Conservation (phyloP, 208 protist species). For the Perkinsela sp. region DNA sequence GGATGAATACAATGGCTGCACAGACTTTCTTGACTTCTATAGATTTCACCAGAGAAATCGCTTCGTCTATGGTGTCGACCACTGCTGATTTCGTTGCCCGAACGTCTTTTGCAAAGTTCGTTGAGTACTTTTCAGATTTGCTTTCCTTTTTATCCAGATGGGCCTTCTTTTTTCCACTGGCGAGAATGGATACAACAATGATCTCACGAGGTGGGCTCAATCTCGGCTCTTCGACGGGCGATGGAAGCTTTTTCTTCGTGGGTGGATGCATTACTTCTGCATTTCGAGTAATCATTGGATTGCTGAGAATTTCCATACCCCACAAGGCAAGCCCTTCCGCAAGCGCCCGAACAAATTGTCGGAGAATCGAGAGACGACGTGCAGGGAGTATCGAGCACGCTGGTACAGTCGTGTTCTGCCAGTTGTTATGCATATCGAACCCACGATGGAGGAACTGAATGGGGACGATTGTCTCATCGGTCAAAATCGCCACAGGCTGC, state of each 20-base stretch:
- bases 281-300: constrained; percentile 10
- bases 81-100: neutral
- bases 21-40: neutral
- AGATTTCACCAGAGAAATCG: neutral
- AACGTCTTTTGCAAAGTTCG: neutral
- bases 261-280: neutral
- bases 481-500: constrained; percentile 37
- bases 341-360: constrained; percentile 10
- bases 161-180: neutral
- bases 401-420: constrained; percentile 25
- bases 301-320: constrained; percentile 16
- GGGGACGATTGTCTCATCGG: constrained; percentile 18
- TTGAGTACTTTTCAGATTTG: neutral
- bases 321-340: constrained; percentile 14
- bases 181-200: neutral
- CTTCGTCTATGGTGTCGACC: neutral
- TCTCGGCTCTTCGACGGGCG: neutral
- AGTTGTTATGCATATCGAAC: constrained; percentile 34
- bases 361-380: constrained; percentile 16
- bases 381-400: constrained; percentile 30
- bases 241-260: neutral
- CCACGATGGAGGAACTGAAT: constrained; percentile 59
- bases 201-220: neutral
- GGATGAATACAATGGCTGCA: neutral
- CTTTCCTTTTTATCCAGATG: neutral